Base-by-base conservation (phyloP, 108 stramenopile genomes). In the Asterionellopsis glacialis region DNA sequence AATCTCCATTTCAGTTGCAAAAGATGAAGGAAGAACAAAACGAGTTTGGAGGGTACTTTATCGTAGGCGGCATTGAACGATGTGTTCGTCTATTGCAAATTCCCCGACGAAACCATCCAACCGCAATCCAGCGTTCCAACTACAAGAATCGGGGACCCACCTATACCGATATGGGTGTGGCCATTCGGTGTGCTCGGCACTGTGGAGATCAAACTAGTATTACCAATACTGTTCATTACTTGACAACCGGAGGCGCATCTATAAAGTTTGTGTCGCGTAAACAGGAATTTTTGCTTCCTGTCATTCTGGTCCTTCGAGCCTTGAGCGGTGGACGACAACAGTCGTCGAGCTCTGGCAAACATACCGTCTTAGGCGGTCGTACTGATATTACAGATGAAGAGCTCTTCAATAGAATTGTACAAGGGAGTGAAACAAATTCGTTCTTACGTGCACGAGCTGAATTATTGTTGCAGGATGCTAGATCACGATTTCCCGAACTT, bases 21-120 rank as follows among this genome's bases (percentile, higher is more conserved):
- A 42, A 75, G 14, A 22, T 68, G 38, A 73, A 73, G 23, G 91
- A 93, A 65, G 87, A 88, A 80, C 88, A 94, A 44, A 82, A 77
- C 40, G 98, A 99, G 63, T 78, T 94, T 63, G 99, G 99, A 39
- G 97, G 97, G 25, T 98, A 97, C 58, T 99, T 99, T 66, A 81
- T 99, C 28, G 80, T 98, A 24, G 87, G 81, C 68, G 99, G 99
- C 24, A 96, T 96, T 63, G 99, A 99, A 72, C 80, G 96, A 39
- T 85, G 95, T 50, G 85, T 99, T 16, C 73, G 99, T 27, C 68
- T 99, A 72, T 63, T 99, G 48, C 99, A 99, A 79, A 77, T 95
- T 28, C 93, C 90, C 15, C 76, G 94, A 19, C 67, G 92, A 0
- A 97, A 99, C 83, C 85, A 95, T 77, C 78, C 96, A 9, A 76